Base-by-base conservation (phyloP, 139 green algal species). In the Raphidocelis subcapitata region DNA sequence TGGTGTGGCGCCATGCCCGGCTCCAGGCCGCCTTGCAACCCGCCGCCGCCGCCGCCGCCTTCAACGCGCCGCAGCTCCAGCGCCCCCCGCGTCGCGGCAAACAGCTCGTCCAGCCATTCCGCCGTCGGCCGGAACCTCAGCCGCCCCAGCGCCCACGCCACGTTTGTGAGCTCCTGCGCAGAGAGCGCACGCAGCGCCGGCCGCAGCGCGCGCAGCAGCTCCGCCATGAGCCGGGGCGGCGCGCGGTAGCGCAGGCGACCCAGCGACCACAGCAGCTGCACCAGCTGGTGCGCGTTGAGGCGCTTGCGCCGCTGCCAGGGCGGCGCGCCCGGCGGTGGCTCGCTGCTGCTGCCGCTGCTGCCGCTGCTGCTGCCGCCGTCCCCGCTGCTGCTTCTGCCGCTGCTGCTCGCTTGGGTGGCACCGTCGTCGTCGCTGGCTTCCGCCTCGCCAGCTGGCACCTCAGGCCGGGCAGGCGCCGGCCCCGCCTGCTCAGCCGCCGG, bases 271-370 rank as follows among this genome's bases (percentile, higher is more conserved):
- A 74, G 15, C 36, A 74, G 35, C 33, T 56, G 63, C 18, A 33
- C 46, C 3, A 65, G 54, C 54, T 74, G 67, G n/a, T 74, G 67
- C n/a, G 32, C 54, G 36, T 74, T 74, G 54, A 74, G 33, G 36
- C 33, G 26, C 2, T 24, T 36, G 31, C 41, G 52, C 3, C 52
- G 52, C 41, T 49, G 8, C 41, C 41, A 49, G 41, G 41, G 41
- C 8, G 41, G 8, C 8, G 41, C 8, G 8, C 41, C 8, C 41
- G 41, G 8, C 8, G 8, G 8, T 49, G 41, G 8, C 41, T 8
- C 41, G 61, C 61, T 67, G 61, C 10, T 59, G 20, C 52, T 59
- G 52, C 52, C 24, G 16, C 52, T 59, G 52, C 16, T 59, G 35
- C 1, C 23, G 21, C 60, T 65, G 35, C 60, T 65, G 35, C 31